Evolutionary conservation across 192 early-diverging fungal species (phyloP), one percentile per base, ranked within the genome.

Genomic region (Backusella australiensis): DNA sequence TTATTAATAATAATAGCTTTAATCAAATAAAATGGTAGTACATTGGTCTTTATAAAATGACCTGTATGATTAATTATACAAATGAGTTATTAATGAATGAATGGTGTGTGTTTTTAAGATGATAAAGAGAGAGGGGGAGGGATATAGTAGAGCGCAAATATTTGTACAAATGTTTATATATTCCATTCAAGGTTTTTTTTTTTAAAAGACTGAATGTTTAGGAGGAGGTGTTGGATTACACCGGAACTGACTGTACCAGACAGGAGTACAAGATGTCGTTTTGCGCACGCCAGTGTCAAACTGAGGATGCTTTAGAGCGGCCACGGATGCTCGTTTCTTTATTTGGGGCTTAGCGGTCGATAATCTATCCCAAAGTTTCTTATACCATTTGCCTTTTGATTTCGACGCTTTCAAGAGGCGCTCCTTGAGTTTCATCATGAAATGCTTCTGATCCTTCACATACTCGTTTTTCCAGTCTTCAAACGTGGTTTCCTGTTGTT

Each of bases 191-290:
- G 9, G 12, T 32, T 32, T 32, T 32, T 32, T 32, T 7, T 6
- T 38, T 38, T 26, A n/a, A 23, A 63, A 63, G 7, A 63, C 56
- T 63, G 56, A 29, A 29, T 63, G 21, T 14, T 7, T 63, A 8
- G 36, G 29, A 46, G 74, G 42, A 67, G 41, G 65, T 9, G 63
- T 26, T 35, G 74, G 74, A 26, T 75, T 75, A 21, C 35, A 67
- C 8, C 41, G 35, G n/a, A 67, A 75, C 42, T 65, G 59, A 23
- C 74, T 75, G 65, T 75, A 75, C 74, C 74, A 75, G 74, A 75
- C 74, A 75, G 74, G 72, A 23, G 70, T 63, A 63, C 56, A 63
- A 63, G 56, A 63, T 26, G 56, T 4, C 0, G 23, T 63, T 26
- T 29, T 63, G 4, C 56, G 23, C 23, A 63, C 29, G 21, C 56